Base-by-base conservation (phyloP, 192 early-diverging fungal genomes). In the Coemansia sp. region DNA sequence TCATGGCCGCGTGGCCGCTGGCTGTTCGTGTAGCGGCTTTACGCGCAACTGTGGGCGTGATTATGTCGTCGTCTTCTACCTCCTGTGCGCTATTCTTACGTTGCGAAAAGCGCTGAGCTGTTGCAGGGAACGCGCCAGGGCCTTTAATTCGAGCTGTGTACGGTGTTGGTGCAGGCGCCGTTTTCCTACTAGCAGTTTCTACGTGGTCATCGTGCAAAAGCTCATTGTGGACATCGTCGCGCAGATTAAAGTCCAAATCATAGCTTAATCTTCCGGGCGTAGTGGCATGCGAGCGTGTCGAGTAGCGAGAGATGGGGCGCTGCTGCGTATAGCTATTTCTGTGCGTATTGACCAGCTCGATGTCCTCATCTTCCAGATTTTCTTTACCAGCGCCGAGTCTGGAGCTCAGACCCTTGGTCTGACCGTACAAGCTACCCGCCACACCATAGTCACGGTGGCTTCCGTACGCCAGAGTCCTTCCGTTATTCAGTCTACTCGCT, bases 111-210 rank as follows among this genome's bases (percentile, higher is more conserved):
- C 79, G 67, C 53, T 82, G 67, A 1, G 79, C 79, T 2, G 79
- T 82, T 2, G 64, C 75, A 20, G 79, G 79, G 30, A 82, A 82
- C 7, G 79, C 79, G 18, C 79, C 79, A 0, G 79, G 79, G 18
- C 79, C 79, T 21, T 74, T 70, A 42, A 82, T 77, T 31, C 71
- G 79, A 21, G 74, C 75, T 2, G 79, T 77, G 68, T 74, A 74
- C 1, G 79, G 79, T 18, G 79, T 77, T 2, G 68, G 72, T 2
- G 55, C 33, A 10, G 57, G 40, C 35, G 59, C 45, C 29, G 51
- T 51, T 40, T 35, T 61, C 18, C 51, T 49, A 58, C 58, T 61
- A 7, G 43, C 72, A 6, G 67, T 35, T 6, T 69, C 72, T 1
- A 45, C 16, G 20, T 53, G 23, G 23, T 52, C n/a, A 16, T 59